Conservation (phyloP, 1,284 basidiomycete genomes). For the Paramarasmius palmivorus region DNA sequence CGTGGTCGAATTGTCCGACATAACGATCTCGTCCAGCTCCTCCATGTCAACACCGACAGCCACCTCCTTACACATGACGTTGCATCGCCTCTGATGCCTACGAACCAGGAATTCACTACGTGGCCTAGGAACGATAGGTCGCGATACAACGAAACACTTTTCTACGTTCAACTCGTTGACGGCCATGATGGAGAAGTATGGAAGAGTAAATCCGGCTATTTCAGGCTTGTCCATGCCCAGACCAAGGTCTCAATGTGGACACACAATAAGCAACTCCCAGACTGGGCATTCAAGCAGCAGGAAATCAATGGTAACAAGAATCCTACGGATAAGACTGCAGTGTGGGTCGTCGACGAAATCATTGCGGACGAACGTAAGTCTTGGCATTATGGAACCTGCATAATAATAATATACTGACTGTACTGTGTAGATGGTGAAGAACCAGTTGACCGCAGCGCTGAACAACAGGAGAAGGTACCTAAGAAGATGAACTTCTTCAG, state of each 20-base stretch:
- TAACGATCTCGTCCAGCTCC: slow-evolving; percentile 85
- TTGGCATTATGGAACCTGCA: neutral
- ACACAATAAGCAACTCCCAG: slow-evolving; percentile 81
- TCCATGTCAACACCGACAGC: slow-evolving; percentile 86
- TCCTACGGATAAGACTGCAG: slow-evolving; percentile 75
- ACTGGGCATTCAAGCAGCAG: slow-evolving; percentile 97
- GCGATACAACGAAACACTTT: slow-evolving; percentile 85
- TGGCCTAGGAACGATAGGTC: slow-evolving; percentile 72
- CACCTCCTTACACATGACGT: slow-evolving; percentile 95
- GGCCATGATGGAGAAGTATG: slow-evolving; percentile 76
- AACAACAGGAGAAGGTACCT: slow-evolving; percentile 58
- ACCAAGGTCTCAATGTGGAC: slow-evolving; percentile 97
- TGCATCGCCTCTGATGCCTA: slow-evolving; percentile 94
- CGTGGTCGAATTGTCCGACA: slow-evolving; percentile 88
- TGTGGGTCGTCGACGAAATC: slow-evolving; percentile 90
- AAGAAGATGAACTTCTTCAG: slow-evolving; percentile 89
- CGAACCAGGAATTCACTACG: slow-evolving; percentile 98
- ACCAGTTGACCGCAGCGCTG: slow-evolving; percentile 51
- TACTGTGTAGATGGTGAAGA: slow-evolving; percentile 52
- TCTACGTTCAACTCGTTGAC: slow-evolving; percentile 75
- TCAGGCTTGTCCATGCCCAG: slow-evolving; percentile 85
- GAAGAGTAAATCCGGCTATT: slow-evolving; percentile 92
- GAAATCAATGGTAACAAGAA: slow-evolving; percentile 99
- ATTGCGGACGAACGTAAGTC: slow-evolving; percentile 68
- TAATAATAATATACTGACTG: slow-evolving; percentile 9